These are phyloP conservation scores for Xylariaceae sp. DNA, from an alignment of 2,329 filamentous ascomycete genomes.

Conservation along the genomic window DNA sequence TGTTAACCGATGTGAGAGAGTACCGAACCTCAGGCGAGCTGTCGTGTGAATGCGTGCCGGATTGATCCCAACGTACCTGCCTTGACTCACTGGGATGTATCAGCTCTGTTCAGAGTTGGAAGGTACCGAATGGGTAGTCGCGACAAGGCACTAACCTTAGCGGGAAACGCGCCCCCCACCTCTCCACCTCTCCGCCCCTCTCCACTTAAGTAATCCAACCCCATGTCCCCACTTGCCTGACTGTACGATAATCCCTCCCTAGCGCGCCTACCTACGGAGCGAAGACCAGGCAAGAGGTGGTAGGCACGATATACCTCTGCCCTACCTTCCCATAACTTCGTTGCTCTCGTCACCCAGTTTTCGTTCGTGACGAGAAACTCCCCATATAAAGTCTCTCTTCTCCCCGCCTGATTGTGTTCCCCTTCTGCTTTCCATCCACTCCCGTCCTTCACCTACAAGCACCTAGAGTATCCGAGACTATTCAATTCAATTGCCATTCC, in stretches of 20 bases:
- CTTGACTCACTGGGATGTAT: no score
- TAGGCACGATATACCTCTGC: background rate
- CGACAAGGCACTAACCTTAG: background rate
- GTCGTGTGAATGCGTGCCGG: no score
- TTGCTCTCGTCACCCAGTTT: background rate
- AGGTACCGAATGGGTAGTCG: no score
- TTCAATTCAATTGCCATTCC: background rate
- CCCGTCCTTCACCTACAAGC: background rate
- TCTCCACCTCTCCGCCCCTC: background rate
- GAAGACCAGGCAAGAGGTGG: no score
- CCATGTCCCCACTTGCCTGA: background rate
- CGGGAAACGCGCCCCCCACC: no score
- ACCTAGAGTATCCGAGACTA: background rate
- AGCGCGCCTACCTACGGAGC: background rate
- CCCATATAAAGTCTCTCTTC: constrained; percentile 14
- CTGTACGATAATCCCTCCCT: constrained; percentile 3
- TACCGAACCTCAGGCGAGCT: no score
- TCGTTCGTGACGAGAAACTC: constrained; percentile 9
- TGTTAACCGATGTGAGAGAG: no score
- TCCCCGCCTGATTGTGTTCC: constrained; percentile 12
- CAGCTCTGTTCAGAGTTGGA: no score
- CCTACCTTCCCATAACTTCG: background rate
- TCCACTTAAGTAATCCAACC: background rate
- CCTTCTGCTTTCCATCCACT: constrained; percentile 4
- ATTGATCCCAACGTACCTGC: no score